phyloP scores from a whole-genome alignment of 352 stramenopile genomes.

The Salisapilia sapeloensis region DNA sequence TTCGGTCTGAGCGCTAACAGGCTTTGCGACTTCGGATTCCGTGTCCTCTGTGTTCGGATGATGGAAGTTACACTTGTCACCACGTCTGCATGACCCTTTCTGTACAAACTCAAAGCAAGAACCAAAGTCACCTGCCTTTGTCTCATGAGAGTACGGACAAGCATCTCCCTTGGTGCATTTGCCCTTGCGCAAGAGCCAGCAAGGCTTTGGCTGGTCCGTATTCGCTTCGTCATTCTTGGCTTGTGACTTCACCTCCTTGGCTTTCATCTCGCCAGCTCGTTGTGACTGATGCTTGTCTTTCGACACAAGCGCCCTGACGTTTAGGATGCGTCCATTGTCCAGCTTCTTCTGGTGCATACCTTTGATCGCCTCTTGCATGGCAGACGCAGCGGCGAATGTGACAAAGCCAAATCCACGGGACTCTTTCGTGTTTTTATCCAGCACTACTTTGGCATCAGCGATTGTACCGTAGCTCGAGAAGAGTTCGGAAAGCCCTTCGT shows the following conservation, averaged over 20 bases:
- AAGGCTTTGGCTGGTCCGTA: slow-evolving; percentile 23
- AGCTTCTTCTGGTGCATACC: slow-evolving; percentile 54
- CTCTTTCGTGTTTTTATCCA: slow-evolving; percentile 30
- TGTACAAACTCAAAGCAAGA: slow-evolving; percentile 73
- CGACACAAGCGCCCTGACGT: slow-evolving; percentile 48
- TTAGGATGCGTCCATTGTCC: slow-evolving; percentile 48
- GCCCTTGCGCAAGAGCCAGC: slow-evolving; percentile 60
- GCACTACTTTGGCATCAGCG: slow-evolving; percentile 55
- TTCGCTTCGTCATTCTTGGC: slow-evolving; percentile 14
- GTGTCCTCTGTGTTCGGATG: slow-evolving; percentile 11
- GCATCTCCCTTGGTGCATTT: slow-evolving; percentile 53
- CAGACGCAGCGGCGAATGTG: slow-evolving; percentile 48
- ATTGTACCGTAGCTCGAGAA: slow-evolving; percentile 58
- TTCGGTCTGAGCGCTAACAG: background rate
- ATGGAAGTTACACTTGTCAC: slow-evolving; percentile 54
- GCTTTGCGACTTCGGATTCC: background rate
- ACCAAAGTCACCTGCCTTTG: slow-evolving; percentile 48
- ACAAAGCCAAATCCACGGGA: slow-evolving; percentile 73
- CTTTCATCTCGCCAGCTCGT: too few species aligned
- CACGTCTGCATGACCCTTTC: slow-evolving; percentile 45
- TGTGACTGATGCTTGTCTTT: slow-evolving; percentile 63
- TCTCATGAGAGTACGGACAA: slow-evolving; percentile 62
- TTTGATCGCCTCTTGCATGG: slow-evolving; percentile 56
- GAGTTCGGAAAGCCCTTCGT: slow-evolving; percentile 43
- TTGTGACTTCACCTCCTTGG: slow-evolving; percentile 17